Evolutionary conservation across 805 yeast genomes (phyloP).

Genomic region (Saccharomycopsis guyanensis): DNA sequence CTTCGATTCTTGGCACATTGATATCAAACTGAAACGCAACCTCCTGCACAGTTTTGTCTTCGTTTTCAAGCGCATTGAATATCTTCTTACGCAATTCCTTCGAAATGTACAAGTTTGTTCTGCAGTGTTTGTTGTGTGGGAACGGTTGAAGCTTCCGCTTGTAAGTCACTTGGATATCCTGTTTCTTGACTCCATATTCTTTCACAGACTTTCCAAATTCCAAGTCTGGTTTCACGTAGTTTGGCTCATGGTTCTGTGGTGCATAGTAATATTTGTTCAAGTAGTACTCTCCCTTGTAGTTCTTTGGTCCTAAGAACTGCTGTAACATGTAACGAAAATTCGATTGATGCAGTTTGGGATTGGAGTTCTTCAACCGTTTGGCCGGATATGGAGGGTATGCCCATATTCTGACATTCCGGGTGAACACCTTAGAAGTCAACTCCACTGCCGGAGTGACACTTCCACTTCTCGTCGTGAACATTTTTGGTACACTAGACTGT

Average conservation of each 20-base stretch:
- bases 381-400: constrained; percentile 47
- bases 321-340: constrained; percentile 57
- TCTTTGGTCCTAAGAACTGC: constrained; percentile 75
- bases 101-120: constrained; percentile 56
- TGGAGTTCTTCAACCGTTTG: constrained; percentile 33
- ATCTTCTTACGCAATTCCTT: constrained; percentile 54
- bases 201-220: constrained; percentile 35
- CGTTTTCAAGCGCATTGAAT: constrained; percentile 44
- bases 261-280: constrained; percentile 68
- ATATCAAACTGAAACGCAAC: constrained; percentile 74
- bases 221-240: constrained; percentile 54
- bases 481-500: no score
- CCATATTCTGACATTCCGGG: constrained; percentile 30
- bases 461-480: background rate
- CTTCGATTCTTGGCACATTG: constrained; percentile 82
- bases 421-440: background rate
- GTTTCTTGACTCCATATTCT: constrained; percentile 11
- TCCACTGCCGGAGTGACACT: background rate
- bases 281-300: constrained; percentile 74
- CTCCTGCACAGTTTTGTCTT: constrained; percentile 55
- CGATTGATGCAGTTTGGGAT: constrained; percentile 38
- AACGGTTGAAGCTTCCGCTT: constrained; percentile 59
- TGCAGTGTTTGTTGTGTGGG: constrained; percentile 64
- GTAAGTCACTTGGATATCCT: constrained; percentile 19
- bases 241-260: constrained; percentile 61